Base-by-base conservation (phyloP, 176 grass and related monocot genomes). In the Oryza rufipogon region DNA sequence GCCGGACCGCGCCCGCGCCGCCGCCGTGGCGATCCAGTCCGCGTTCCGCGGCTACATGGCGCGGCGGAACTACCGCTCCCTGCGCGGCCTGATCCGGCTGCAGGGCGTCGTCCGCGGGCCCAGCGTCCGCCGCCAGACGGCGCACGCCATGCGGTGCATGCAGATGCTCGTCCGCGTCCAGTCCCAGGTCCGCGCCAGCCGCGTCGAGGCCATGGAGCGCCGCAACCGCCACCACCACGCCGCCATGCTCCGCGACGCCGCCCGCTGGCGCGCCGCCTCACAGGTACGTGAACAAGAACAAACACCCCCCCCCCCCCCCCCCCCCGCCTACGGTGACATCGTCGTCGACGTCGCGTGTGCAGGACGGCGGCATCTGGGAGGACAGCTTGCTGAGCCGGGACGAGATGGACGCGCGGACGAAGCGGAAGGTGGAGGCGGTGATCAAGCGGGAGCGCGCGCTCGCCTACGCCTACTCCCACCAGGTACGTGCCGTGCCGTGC, bases 381-480 rank as follows among this genome's bases (percentile, higher is more conserved):
- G 87, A 87, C 64, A 98, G 96, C 84, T 7, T 84, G 81, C 88
- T 99, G 28, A 89, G 89, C 44, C 94, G 56, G 39, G 84, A 88
- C 39, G 91, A 92, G 71, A 66, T 36, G 19, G 96, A 94, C 88
- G 75, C 81, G 0, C 71, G 96, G 71, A 91, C 74, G 76, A 90
- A 81, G 79, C 92, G 78, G 9, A 99, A 94, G 79, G 93, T 92
- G 75, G 93, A 96, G 74, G 96, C 96, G 22, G 90, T 92, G 6
- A 90, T 92, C 45, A 99, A 99, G 80, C 92, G 96, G 60, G 96
- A 99, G 84, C 83, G 91, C 39, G 96, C 93, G 16, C 77, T 92
- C 60, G 93, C 96, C 2, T 99, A 99, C 88, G 93, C 96, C 30
- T 96, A 96, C 85, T 96, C 96, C 12, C 93, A 96, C 66, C 96